Evolutionary conservation across 2,329 filamentous ascomycete genomes (phyloP), one percentile per base, ranked within the genome.

Genomic region (Epichloe typhina): DNA sequence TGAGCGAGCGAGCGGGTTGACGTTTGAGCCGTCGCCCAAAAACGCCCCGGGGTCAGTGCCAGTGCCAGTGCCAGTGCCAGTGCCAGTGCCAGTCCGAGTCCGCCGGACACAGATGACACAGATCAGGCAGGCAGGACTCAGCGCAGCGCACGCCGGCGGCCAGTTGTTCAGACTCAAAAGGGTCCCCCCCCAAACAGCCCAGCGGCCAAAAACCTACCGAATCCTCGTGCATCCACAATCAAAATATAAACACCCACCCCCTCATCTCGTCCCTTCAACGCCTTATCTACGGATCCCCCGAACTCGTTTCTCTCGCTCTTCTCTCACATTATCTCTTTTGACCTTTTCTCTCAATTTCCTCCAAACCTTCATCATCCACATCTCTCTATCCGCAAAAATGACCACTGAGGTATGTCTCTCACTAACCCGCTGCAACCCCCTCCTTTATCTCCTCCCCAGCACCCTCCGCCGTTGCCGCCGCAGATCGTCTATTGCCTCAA

Each of bases 381-480:
- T 49, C 41, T 41, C 39, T 38, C 38, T 48, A 49, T 55, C 49
- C 54, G 42, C 48, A n/a, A 50, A 50, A 49, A 66, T 66, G 64
- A 54, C 64, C 52, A 64, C 62, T 55, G 64, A 66, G 64, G 64
- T 66, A 65, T 56, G 59, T 58, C 38, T 41, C 49, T 47, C 46
- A 39, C 46, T 26, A 21, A 36, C 35, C 26, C 36, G 46, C 17
- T 41, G 37, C 41, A 39, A 36, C 21, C 41, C 40, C 53, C 52
- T 54, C 49, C 43, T 42, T 56, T 23, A 33, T 35, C 47, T 52
- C 52, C 39, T 36, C 31, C 37, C 50, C 49, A 46, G 17, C 41
- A 33, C 35, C 47, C 44, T 47, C 51, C 19, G 23, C 47, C 36
- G 48, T 37, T 45, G 51, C 48, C 38, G 43, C 19, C 17, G 41